Conservation (phyloP, 257 asterid species). For the Prunella vulgaris region DNA sequence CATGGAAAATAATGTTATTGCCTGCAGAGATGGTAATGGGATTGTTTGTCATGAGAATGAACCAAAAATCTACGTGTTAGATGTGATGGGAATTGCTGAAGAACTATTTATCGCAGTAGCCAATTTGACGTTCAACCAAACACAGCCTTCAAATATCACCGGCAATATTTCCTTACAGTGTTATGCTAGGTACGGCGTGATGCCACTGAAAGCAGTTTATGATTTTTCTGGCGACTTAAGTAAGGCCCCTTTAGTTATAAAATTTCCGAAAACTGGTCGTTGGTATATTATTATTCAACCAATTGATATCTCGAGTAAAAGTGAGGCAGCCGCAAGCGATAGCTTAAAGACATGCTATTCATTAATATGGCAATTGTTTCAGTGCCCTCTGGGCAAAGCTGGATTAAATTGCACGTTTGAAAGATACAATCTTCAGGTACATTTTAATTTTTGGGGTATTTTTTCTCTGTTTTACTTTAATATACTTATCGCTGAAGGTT, state of each 20-base stretch:
- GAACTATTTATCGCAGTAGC: slow-evolving; percentile 48
- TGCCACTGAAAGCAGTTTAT: slow-evolving; percentile 47
- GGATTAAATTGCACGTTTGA: slow-evolving; percentile 79
- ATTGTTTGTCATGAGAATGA: slow-evolving; percentile 49
- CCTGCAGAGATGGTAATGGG: slow-evolving; percentile 54
- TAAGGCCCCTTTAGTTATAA: slow-evolving; percentile 55
- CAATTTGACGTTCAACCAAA: slow-evolving; percentile 39
- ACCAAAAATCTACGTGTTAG: slow-evolving; percentile 47
- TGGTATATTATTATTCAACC: slow-evolving; percentile 73
- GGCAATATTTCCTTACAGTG: slow-evolving; percentile 41
- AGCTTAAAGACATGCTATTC: slow-evolving; percentile 51
- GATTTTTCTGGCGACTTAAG: slow-evolving; percentile 73
- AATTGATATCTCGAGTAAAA: slow-evolving; percentile 37
- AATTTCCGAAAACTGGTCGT: slow-evolving; percentile 68
- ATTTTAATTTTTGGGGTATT: not conserved
- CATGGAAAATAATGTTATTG: slow-evolving; percentile 31
- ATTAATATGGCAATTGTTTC: slow-evolving; percentile 60
- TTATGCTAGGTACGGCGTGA: slow-evolving; percentile 59
- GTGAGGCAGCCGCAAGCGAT: no score
- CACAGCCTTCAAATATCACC: slow-evolving; percentile 36
- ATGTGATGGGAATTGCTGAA: slow-evolving; percentile 59
- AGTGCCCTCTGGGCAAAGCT: slow-evolving; percentile 73
- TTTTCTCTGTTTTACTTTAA: not conserved
- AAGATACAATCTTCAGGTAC: slow-evolving; percentile 77
- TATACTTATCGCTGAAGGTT: not conserved